Percentiles rank a stretch among this genome's conserved stretches.
Conservation (phyloP, 129 eudicot species). For the Artemisia annua region DNA sequence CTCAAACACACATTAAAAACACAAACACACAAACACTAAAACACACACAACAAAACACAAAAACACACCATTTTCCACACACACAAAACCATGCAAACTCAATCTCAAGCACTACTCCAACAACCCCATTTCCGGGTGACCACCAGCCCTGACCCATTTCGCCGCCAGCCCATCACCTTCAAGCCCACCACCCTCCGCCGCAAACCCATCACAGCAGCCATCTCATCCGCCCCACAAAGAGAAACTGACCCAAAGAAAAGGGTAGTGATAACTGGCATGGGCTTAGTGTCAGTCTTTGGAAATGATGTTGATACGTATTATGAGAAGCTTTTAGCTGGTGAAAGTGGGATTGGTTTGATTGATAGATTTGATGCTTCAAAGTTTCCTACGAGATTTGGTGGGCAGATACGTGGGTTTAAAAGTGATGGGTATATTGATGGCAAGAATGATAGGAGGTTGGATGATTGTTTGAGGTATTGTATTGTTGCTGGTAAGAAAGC, state of each 20-base stretch:
- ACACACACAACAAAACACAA: neutral
- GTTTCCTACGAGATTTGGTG: conserved; percentile 85
- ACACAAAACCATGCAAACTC: conserved; percentile 52
- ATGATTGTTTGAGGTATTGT: conserved; percentile 71
- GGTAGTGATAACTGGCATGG: conserved; percentile 91
- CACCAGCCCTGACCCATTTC: neutral
- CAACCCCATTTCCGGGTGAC: neutral
- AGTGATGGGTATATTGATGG: conserved; percentile 89
- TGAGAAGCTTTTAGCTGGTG: conserved; percentile 71
- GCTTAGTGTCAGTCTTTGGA: conserved; percentile 85
- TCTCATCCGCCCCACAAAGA: conserved; percentile 50
- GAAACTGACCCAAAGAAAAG: conserved; percentile 94
- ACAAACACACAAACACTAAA: neutral
- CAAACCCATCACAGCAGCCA: conserved; percentile 14
- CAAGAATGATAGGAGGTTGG: conserved; percentile 82
- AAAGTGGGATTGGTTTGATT: conserved; percentile 67
- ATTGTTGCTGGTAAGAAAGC: conserved; percentile 94
- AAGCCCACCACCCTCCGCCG: conserved; percentile 18
- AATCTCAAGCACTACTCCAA: neutral
- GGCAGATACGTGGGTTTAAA: conserved; percentile 83
- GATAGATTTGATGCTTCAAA: conserved; percentile 87
- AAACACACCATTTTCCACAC: neutral
- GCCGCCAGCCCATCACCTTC: conserved; percentile 20
- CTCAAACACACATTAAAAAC: neutral
- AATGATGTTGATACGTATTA: conserved; percentile 82